Conservation (phyloP, 1,139 yeast species). For the Lipomyces yarrowii region DNA sequence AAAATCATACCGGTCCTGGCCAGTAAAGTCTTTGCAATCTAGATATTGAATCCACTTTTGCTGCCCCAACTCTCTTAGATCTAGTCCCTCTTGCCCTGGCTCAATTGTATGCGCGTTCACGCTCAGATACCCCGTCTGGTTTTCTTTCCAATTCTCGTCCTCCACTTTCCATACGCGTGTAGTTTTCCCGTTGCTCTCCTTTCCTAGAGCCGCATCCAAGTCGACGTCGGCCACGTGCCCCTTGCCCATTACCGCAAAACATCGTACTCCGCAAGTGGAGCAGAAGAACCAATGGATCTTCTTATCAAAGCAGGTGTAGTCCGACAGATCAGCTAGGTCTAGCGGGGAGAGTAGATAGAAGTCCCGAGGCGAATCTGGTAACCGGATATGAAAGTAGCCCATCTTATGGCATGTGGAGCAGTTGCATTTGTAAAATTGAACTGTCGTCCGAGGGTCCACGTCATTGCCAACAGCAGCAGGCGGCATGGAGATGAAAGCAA, state of each 20-base stretch:
- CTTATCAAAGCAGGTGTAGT: neutral
- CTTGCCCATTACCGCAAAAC: neutral
- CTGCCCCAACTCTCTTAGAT: neutral
- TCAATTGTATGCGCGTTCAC: neutral
- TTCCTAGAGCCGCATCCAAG: neutral
- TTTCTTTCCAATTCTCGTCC: neutral
- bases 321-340: neutral
- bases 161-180: neutral
- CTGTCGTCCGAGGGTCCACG: neutral
- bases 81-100: neutral
- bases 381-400: neutral
- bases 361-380: neutral
- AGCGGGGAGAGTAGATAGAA: neutral
- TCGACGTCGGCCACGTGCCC: neutral
- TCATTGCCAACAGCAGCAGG: neutral
- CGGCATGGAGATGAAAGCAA: neutral
- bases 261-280: neutral
- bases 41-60: neutral
- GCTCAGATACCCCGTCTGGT: neutral
- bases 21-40: neutral
- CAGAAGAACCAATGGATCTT: neutral
- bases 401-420: neutral
- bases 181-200: neutral
- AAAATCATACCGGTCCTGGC: neutral
- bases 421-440: neutral